These are phyloP conservation scores for Trametes versicolor DNA, from an alignment of 1,284 basidiomycete genomes.

Conservation along the genomic window DNA sequence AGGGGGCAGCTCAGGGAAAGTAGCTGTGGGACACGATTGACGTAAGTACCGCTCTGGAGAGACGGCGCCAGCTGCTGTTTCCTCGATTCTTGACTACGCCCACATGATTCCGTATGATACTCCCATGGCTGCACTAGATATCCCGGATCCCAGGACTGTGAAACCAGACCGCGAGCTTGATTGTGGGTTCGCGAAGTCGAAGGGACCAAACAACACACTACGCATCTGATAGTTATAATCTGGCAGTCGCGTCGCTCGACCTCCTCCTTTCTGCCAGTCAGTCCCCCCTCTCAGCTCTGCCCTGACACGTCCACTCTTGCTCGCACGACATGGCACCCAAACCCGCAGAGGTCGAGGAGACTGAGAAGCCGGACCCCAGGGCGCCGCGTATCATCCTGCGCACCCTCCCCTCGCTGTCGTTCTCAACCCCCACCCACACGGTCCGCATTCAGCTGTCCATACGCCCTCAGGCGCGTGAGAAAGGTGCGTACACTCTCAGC, in stretches of 20 bases:
- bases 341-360: not conserved
- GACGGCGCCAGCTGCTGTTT: no score
- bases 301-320: slow-evolving; percentile 3
- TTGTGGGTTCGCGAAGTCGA: no score
- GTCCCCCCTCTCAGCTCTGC: not conserved
- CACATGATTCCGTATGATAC: no score
- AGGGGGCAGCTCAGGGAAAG: no score
- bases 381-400: slow-evolving; percentile 16
- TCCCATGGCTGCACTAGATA: no score
- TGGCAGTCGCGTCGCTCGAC: not conserved
- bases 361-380: slow-evolving; percentile 7
- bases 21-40: no score
- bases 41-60: no score
- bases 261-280: slow-evolving; percentile 1
- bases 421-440: slow-evolving; percentile 11
- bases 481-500: not conserved
- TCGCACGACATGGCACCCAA: slow-evolving; percentile 5
- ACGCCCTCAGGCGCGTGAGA: not conserved
- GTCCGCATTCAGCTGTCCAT: slow-evolving; percentile 10
- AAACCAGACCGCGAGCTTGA: no score
- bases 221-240: no score
- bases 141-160: no score
- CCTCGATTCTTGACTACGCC: no score
- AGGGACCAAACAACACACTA: not conserved
- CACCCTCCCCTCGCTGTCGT: slow-evolving; percentile 17